Conservation (phyloP, 23 red algal genomes). For the Chondrus crispus region DNA sequence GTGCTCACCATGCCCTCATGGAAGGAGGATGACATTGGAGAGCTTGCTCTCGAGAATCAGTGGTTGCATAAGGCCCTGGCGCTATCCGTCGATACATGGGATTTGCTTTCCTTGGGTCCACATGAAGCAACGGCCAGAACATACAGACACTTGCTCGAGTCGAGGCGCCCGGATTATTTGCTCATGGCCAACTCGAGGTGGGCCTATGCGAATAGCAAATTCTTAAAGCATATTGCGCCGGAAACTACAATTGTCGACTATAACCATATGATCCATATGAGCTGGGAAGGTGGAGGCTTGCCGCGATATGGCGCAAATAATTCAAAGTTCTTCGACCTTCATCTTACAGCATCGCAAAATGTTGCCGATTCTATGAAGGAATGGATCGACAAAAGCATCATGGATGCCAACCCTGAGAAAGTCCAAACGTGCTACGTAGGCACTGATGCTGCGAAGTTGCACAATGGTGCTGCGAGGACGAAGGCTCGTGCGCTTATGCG, state of each 20-base stretch:
- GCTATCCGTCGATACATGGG: conserved; percentile 21
- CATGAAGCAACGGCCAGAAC: conserved; percentile 1
- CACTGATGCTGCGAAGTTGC: conserved; percentile 17
- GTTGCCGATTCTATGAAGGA: conserved; percentile 43
- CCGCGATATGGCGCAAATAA: conserved; percentile 51
- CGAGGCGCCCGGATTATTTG: conserved; percentile 36
- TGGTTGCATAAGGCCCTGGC: conserved; percentile 40
- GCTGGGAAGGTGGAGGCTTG: conserved; percentile 59
- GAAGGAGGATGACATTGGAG: conserved; percentile 29
- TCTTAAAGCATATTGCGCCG: conserved; percentile 21
- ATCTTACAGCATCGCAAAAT: conserved; percentile 45
- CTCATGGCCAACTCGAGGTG: conserved; percentile 41
- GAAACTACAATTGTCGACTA: conserved; percentile 33
- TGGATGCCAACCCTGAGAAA: conserved; percentile 2
- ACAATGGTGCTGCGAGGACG: background rate
- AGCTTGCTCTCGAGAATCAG: conserved; percentile 21
- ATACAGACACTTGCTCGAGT: conserved; percentile 34
- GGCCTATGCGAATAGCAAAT: conserved; percentile 39
- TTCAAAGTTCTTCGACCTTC: conserved; percentile 25
- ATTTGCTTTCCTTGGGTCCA: conserved; percentile 26
- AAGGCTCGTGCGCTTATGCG: conserved; percentile 22
- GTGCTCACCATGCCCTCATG: conserved; percentile 60
- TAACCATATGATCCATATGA: conserved; percentile 64
- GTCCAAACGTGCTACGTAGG: conserved; percentile 61
- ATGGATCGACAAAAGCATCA: conserved; percentile 27